phyloP scores from a whole-genome alignment of 148 eudicot genomes.

The Rhododendron ferrugineum region DNA sequence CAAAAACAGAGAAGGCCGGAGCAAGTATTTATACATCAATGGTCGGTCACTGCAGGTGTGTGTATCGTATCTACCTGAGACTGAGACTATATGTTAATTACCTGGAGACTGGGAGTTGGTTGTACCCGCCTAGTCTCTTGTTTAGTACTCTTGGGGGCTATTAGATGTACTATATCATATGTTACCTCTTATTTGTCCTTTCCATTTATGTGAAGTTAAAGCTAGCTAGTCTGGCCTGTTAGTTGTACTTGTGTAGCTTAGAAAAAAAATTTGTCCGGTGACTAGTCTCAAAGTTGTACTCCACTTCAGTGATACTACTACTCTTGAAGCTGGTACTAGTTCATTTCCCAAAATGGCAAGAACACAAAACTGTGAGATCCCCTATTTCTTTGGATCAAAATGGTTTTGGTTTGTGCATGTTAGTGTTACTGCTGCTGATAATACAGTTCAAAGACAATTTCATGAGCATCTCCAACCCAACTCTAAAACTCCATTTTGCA shows the following conservation, averaged over 20 bases:
- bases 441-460: too few relatives aligned
- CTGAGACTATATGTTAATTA: background rate
- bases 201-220: background rate
- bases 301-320: too few relatives aligned
- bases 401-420: background rate
- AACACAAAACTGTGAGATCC: background rate
- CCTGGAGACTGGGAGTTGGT: slow-evolving; percentile 9
- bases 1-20: background rate
- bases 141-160: background rate
- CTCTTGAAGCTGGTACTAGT: background rate
- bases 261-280: background rate
- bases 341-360: background rate
- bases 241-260: background rate
- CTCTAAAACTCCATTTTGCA: too few relatives aligned
- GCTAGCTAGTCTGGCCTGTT: background rate
- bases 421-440: too few relatives aligned
- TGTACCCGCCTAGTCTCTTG: slow-evolving; percentile 5
- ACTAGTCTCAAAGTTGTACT: too few relatives aligned
- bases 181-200: too few relatives aligned
- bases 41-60: slow-evolving; percentile 3
- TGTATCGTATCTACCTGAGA: background rate
- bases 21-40: background rate
- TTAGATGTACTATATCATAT: background rate
- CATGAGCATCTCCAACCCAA: too few relatives aligned
- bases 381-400: background rate